Evolutionary conservation across 2,329 filamentous ascomycete genomes (phyloP).

Genomic region (Alternaria metachromatica): DNA sequence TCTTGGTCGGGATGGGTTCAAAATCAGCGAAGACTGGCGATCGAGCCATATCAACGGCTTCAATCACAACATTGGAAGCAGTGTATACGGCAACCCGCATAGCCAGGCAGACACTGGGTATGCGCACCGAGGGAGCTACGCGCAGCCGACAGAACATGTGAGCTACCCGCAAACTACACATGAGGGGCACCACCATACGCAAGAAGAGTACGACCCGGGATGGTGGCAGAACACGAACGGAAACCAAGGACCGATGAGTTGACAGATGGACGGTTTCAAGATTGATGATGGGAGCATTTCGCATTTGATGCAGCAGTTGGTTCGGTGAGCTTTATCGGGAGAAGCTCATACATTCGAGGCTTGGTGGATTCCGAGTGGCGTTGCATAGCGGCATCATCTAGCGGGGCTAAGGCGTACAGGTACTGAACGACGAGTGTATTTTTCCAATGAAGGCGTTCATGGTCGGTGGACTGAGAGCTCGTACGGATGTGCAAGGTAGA

Average conservation of each 20-base stretch:
- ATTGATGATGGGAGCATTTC: background rate
- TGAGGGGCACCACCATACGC: slow-evolving; percentile 6
- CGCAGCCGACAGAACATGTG: background rate
- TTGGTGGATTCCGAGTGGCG: background rate
- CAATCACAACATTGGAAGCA: slow-evolving; percentile 2
- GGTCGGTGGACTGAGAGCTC: background rate
- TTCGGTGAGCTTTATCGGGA: background rate
- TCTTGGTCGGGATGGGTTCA: slow-evolving; percentile 45
- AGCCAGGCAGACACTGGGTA: slow-evolving; percentile 1
- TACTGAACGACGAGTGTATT: background rate
- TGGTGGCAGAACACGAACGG: slow-evolving; percentile 17
- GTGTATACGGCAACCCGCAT: slow-evolving; percentile 8
- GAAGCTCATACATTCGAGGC: background rate
- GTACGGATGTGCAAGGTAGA: background rate
- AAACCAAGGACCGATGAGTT: slow-evolving; percentile 10
- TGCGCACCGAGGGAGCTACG: slow-evolving; percentile 6
- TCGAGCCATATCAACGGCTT: slow-evolving; percentile 26
- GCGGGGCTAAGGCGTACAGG: background rate
- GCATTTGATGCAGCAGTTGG: background rate
- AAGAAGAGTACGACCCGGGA: slow-evolving; percentile 6
- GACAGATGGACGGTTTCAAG: background rate
- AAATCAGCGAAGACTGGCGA: slow-evolving; percentile 35
- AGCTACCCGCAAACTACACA: background rate
- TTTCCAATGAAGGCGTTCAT: background rate
- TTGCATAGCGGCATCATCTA: background rate